Evolutionary conservation across 805 yeast species (phyloP), one percentile per base, ranked within the genome.

Genomic region (Ogataea sp.): DNA sequence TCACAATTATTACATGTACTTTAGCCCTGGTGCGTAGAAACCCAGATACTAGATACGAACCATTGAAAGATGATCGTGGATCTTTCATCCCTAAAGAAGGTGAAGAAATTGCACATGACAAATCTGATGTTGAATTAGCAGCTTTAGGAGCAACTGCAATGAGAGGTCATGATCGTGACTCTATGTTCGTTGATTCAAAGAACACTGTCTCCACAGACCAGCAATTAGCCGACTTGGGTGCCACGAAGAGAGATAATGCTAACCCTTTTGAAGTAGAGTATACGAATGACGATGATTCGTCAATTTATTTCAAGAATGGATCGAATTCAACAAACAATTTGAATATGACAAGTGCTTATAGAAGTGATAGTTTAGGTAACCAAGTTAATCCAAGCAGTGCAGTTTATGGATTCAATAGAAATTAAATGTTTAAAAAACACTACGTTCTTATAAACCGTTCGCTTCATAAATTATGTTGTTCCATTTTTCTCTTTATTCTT

Each of bases 31-130:
- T 89, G 25, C 81, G 83, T 59, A 87, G 83, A 69, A 88, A 93
- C 59, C 97, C 98, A 39, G 98, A 93, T 62, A 78, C 90, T 9
- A 75, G 95, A 51, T 93, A 93, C 66, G 90, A 87, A 65, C 97
- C 96, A 45, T 83, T 90, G 83, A 83, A 83, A 51, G 98, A 93
- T 61, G 98, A 93, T 57, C 78, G 98, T 58, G 93, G 84, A 38
- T 84, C 96, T n/a, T 93, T 93, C 59, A 84, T 93, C 55, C 89
- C 89, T 45, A 68, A 70, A 40, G 78, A 67, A 40, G 39, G 46
- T 35, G 50, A 34, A n/a, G 48, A 50, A n/a, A 18, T 23, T 3
- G 60, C 60, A 26, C 61, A 59, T 32, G 54, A 58, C 47, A 57
- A 59, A 36, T 70, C 64, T 23, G 80, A 71, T 43, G 65, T 79